These are phyloP conservation scores for Discostella stelligera DNA, from an alignment of 352 stramenopile genomes.

Conservation along the genomic window DNA sequence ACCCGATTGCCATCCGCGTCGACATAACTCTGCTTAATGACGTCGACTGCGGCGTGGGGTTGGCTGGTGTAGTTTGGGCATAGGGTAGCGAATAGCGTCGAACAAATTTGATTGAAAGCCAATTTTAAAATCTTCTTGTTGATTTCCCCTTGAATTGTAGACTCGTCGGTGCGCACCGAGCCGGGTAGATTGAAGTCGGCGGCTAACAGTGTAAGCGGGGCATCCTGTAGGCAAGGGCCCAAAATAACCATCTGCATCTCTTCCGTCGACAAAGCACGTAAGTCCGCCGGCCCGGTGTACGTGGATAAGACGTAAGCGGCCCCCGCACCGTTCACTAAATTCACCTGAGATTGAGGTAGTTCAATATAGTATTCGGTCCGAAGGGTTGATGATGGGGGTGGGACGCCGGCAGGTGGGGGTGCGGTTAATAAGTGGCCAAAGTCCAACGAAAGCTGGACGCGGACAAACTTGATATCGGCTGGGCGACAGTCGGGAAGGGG, in stretches of 20 bases:
- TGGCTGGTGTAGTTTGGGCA: neutral
- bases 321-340: neutral
- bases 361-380: neutral
- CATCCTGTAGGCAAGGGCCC: neutral
- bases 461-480: constrained; percentile 12
- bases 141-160: neutral
- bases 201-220: neutral
- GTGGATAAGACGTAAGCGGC: neutral
- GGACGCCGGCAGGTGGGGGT: neutral
- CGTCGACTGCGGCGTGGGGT: neutral
- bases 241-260: neutral
- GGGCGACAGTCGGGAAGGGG: neutral
- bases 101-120: neutral
- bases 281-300: neutral
- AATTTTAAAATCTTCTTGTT: neutral
- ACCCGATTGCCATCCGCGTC: neutral
- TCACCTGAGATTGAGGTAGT: neutral
- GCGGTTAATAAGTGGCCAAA: neutral
- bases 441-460: constrained; percentile 4
- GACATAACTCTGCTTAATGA: neutral
- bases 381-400: neutral
- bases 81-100: neutral
- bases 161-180: neutral
- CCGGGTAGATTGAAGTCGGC: constrained; percentile 3
- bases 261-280: neutral